Evolutionary conservation across 2,329 filamentous ascomycete genomes (phyloP).

Genomic region (Colletotrichum gigasporum): DNA sequence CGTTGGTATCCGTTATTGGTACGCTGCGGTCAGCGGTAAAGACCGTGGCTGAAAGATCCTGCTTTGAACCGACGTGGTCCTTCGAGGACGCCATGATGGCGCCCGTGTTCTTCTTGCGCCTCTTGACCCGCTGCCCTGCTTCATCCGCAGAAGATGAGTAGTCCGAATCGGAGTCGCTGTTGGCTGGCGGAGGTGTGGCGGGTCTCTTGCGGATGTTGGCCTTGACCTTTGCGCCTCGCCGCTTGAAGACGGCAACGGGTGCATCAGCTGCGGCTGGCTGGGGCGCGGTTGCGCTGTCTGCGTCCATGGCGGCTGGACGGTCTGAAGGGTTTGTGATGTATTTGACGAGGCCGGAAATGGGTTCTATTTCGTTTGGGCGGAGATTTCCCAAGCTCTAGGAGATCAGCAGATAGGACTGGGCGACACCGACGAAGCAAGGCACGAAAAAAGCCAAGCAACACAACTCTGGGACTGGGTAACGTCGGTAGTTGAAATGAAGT

Average conservation of each 20-base stretch:
- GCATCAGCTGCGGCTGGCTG: slow-evolving; percentile 43
- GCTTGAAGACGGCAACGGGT: slow-evolving; percentile 82
- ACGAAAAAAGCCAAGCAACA: no score
- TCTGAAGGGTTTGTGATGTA: not conserved
- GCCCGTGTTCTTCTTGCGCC: slow-evolving; percentile 74
- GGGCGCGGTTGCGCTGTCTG: slow-evolving; percentile 12
- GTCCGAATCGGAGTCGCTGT: slow-evolving; percentile 67
- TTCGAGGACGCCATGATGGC: slow-evolving; percentile 73
- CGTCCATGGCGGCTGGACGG: slow-evolving; percentile 6
- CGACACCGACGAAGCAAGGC: no score
- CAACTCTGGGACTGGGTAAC: not conserved
- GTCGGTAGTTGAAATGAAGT: slow-evolving; percentile 3
- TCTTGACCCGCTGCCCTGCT: slow-evolving; percentile 79
- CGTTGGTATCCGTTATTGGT: slow-evolving; percentile 75
- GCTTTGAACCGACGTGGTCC: slow-evolving; percentile 47
- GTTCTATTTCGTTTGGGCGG: not conserved
- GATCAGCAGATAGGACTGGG: not conserved
- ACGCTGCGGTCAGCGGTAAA: slow-evolving; percentile 70
- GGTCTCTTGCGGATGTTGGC: slow-evolving; percentile 83
- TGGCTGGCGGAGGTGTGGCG: slow-evolving; percentile 77
- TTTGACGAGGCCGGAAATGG: not conserved
- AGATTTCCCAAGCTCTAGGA: not conserved
- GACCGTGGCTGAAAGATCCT: slow-evolving; percentile 60
- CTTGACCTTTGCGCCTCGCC: slow-evolving; percentile 80
- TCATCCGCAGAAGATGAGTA: slow-evolving; percentile 82